Evolutionary conservation across 2,329 filamentous ascomycete species (phyloP).

Genomic region (Keithomyces neogunnii): DNA sequence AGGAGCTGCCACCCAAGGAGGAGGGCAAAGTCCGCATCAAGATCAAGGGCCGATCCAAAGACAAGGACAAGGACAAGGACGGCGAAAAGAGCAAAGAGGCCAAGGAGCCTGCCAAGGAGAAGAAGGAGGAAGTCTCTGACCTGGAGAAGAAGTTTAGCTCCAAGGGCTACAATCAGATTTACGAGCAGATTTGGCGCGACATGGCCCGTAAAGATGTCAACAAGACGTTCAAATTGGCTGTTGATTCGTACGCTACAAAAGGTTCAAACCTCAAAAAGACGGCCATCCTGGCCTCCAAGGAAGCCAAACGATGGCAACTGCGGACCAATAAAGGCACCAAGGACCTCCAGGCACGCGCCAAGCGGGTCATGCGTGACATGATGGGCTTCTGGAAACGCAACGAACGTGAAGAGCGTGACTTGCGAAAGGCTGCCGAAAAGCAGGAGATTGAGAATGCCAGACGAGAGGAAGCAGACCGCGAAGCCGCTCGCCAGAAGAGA

Average conservation of each 20-base stretch:
- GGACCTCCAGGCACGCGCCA: conserved; percentile 91
- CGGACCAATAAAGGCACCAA: conserved; percentile 98
- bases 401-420: conserved; percentile 90
- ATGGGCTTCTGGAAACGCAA: conserved; percentile 99
- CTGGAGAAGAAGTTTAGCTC: conserved; percentile 66
- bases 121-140: conserved; percentile 40
- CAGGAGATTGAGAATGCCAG: conserved; percentile 95
- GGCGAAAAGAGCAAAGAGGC: conserved; percentile 30
- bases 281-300: conserved; percentile 90
- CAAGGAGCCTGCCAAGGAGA: conserved; percentile 43
- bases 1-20: conserved; percentile 55
- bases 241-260: conserved; percentile 76
- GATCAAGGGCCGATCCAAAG: conserved; percentile 44
- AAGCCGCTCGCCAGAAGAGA: conserved; percentile 93
- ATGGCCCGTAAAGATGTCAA: conserved; percentile 88
- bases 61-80: conserved; percentile 33
- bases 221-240: conserved; percentile 84
- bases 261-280: conserved; percentile 97
- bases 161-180: conserved; percentile 93
- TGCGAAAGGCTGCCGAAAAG: conserved; percentile 87
- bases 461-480: conserved; percentile 92
- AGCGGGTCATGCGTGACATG: conserved; percentile 99
- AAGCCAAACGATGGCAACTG: conserved; percentile 93
- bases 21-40: conserved; percentile 56
- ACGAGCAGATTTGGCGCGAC: conserved; percentile 95